These are phyloP conservation scores for Coemansia sp. DNA, from an alignment of 192 early-diverging fungal genomes.

Conservation along the genomic window DNA sequence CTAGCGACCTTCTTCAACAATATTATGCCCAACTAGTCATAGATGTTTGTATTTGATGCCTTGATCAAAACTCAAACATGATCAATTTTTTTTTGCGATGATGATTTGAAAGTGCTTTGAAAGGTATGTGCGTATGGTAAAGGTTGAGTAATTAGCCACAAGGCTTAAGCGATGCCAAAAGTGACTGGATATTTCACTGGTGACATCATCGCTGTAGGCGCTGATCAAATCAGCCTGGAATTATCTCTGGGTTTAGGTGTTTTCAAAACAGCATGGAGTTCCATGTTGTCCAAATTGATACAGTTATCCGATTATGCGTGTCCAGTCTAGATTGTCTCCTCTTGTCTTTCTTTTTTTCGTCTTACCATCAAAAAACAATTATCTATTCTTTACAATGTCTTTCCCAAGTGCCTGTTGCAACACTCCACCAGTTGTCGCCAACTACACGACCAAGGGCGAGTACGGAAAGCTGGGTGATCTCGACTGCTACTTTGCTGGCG, in stretches of 20 bases:
- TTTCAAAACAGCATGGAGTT: too few relatives aligned
- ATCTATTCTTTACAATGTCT: slow-evolving; percentile 30
- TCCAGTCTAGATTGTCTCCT: background rate
- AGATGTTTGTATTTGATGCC: background rate
- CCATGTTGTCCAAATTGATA: too few relatives aligned
- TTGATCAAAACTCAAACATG: background rate
- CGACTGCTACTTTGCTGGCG: slow-evolving; percentile 51
- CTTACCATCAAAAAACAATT: background rate
- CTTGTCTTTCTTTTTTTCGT: slow-evolving; percentile 5
- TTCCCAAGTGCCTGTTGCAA: slow-evolving; percentile 58
- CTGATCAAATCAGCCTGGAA: too few relatives aligned
- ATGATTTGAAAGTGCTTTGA: too few relatives aligned
- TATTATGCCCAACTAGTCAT: slow-evolving; percentile 19
- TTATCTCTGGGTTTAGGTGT: too few relatives aligned
- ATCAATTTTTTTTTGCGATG: background rate
- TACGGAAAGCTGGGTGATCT: slow-evolving; percentile 29
- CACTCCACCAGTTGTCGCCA: slow-evolving; percentile 54
- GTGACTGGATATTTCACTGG: too few relatives aligned
- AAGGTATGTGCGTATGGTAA: too few relatives aligned
- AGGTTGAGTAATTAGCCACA: too few relatives aligned
- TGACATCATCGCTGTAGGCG: too few relatives aligned
- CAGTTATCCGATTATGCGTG: background rate
- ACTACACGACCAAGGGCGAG: slow-evolving; percentile 52
- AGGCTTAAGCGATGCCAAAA: too few relatives aligned
- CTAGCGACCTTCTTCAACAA: slow-evolving; percentile 55